Base-by-base conservation (phyloP, 2,329 filamentous ascomycete species). In the Periconia sp. region DNA sequence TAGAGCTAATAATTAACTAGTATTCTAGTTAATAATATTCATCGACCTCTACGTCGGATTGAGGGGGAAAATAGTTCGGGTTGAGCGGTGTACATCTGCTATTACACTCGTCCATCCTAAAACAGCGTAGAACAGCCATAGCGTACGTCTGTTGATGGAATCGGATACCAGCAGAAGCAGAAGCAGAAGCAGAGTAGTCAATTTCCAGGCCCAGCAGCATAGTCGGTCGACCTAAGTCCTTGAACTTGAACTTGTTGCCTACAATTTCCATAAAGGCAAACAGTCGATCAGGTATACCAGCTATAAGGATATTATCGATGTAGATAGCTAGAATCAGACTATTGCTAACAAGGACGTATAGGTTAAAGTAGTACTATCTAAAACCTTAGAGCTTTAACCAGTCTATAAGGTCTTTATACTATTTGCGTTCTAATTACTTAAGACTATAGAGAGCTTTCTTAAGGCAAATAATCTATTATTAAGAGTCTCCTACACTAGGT, bases 391-490 rank as follows among this genome's bases (percentile, higher is more conserved):
- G 7, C 4, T 19, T 24, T 2, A 45, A 26, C 35, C 9, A 45
- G 15, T 17, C 15, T 12, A 36, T 39, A 10, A 45, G 42, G 4
- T 52, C 29, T 22, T 36, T 7, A 16, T 46, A 45, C 52, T 37
- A 59, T 11, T 57, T 38, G 6, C 26, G 22, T 2, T 50, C 44
- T 4, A 42, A 54, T 42, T 52, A 23, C 23, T 54, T 54, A 4
- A 56, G 43, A 1, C 52, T 46, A 35, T 57, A 58, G 10, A 59
- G 33, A 2, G 43, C 38, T 17, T 34, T 34, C 4, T 16, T 11
- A 5, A 48, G n/a, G 12, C 15, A 15, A n/a, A 47, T 24, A 4
- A 29, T 15, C 18, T n/a, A 8, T 35, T 33, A 8, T 17, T 15
- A 9, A 34, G 23, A 11, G 23, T 22, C 4, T n/a, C 18, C 11